Base-by-base conservation (phyloP, 1,284 basidiomycete genomes). In the Caloboletus firmus region DNA sequence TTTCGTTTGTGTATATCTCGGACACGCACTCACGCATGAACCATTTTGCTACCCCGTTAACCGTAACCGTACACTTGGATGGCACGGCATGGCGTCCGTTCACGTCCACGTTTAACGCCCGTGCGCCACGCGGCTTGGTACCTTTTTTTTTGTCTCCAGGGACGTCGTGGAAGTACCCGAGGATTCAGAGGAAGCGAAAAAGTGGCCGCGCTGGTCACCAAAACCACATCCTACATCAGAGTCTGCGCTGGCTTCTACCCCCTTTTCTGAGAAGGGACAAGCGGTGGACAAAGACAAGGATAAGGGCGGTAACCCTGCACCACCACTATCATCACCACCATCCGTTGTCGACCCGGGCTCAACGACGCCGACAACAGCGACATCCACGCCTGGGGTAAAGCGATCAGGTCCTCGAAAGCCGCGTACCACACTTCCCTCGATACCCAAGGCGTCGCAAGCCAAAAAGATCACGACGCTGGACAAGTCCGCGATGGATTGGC, bases 401-500 rank as follows among this genome's bases (percentile, higher is more conserved):
- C 76, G 76, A 20, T 80, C 82, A 0, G 85, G 85, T 0, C 84
- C 87, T 15, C 81, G 86, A 20, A 90, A 84, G 62, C 69, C 83
- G 2, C 87, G 83, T 66, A 77, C 77, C 5, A 64, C 74, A 7
- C 72, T 88, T 13, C 71, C 79, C 5, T 67, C 79, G 30, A 63
- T 85, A 41, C 81, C 83, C 3, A 71, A 72, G 12, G 55, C 73
- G 32, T 70, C 70, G 28, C 88, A 85, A 63, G 76, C 82, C 0
- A 89, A 85, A 68, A 91, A 89, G 69, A 75, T 93, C 6, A 85
- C 86, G 12, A 92, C 89, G 22, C 74, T 93, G 9, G 88, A 91
- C 60, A 93, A 91, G 67, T 91, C 87, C 0, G 82, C 85, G 12
- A 83, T 93, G 79, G 91, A 93, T 66, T 93, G 91, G 91, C 76